Conservation (phyloP, 2,329 filamentous ascomycete genomes). For the Neopestalotiopsis sp. region DNA sequence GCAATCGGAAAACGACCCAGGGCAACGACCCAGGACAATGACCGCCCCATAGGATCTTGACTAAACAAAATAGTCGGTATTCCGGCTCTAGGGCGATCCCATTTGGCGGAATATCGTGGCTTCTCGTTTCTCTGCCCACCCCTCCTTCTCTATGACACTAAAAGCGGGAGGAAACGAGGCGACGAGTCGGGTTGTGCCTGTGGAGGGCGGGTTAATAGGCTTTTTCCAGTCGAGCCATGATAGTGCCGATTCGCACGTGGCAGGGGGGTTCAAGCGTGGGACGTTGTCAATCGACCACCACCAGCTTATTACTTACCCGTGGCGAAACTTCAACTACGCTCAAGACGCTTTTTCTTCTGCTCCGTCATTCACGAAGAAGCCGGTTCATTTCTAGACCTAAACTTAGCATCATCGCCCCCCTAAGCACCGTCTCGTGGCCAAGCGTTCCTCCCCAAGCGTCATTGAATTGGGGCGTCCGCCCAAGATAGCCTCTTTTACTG, state of each 20-base stretch:
- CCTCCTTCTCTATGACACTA: background rate
- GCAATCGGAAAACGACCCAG: no score
- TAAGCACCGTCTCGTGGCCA: background rate
- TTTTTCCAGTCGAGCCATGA: background rate
- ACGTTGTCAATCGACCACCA: background rate
- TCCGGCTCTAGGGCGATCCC: background rate
- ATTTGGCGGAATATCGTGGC: background rate
- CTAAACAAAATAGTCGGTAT: background rate
- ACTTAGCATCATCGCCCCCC: background rate
- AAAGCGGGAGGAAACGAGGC: background rate
- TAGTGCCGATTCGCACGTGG: constrained; percentile 3
- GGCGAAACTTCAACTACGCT: background rate
- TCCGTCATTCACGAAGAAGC: background rate
- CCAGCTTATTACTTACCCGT: background rate
- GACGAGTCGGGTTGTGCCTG: background rate
- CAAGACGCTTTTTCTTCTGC: background rate
- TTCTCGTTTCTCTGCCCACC: background rate
- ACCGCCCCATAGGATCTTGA: no score
- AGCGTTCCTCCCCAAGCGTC: background rate
- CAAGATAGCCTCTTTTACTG: no score
- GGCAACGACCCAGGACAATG: no score
- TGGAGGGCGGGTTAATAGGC: background rate
- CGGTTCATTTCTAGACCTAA: background rate
- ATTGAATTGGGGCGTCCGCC: no score
- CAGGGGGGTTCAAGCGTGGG: background rate